These are phyloP conservation scores for Pichia phayaonensis DNA, from an alignment of 805 yeast species.

Conservation along the genomic window DNA sequence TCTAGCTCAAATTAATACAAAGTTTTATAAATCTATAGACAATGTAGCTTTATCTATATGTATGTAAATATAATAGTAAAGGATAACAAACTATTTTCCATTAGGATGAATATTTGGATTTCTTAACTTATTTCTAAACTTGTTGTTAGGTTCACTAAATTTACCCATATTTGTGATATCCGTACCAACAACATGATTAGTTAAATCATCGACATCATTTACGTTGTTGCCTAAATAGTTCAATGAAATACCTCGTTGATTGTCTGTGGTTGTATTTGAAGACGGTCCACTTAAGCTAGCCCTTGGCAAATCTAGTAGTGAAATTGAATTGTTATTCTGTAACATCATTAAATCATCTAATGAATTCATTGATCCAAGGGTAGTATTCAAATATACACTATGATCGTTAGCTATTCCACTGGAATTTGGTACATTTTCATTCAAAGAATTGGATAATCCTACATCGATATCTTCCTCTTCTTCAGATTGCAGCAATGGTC, in stretches of 20 bases:
- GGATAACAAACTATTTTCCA: neutral
- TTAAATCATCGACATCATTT: neutral
- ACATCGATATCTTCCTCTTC: neutral
- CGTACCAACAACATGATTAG: neutral
- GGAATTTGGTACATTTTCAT: neutral
- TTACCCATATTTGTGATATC: conserved; percentile 6
- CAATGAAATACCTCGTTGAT: neutral
- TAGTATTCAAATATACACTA: neutral
- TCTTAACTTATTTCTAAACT: neutral
- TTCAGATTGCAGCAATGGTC: neutral
- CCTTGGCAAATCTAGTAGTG: neutral
- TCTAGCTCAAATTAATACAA: too few species aligned
- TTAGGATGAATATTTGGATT: neutral
- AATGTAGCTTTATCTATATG: too few species aligned
- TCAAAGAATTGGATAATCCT: neutral
- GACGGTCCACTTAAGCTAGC: neutral
- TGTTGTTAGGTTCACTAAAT: neutral
- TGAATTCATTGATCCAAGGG: conserved; percentile 1
- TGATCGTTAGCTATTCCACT: neutral
- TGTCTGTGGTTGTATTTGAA: neutral
- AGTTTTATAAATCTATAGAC: too few species aligned
- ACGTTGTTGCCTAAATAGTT: conserved; percentile 6
- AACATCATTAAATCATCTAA: conserved; percentile 1
- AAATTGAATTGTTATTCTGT: neutral
- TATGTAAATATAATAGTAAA: too few species aligned